A percentile compares a stretch with the other conserved stretches of the same genome.
phyloP scores from a whole-genome alignment of 768 basidiomycete species.

The Chlorophyllum brunneum region DNA sequence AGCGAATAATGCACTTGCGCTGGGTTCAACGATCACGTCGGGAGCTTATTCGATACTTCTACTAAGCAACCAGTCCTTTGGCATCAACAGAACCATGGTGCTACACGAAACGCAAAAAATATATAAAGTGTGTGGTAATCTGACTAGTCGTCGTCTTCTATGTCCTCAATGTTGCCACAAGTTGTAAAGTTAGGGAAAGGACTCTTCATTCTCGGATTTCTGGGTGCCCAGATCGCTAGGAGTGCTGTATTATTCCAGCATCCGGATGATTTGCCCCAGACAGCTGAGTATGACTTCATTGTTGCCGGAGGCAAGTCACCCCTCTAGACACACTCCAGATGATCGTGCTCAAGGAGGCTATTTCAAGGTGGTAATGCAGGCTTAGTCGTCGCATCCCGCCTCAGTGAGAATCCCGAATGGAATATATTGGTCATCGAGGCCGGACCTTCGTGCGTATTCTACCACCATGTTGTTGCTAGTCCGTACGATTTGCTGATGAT shows the following conservation, averaged over 20 bases:
- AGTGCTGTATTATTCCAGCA: background rate
- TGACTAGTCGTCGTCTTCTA: too few relatives aligned
- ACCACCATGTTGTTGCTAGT: background rate
- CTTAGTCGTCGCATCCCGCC: constrained; percentile 4
- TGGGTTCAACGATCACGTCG: too few relatives aligned
- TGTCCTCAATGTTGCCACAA: too few relatives aligned
- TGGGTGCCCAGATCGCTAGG: background rate
- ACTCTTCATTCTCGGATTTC: background rate
- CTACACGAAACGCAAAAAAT: too few relatives aligned
- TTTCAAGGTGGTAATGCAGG: constrained; percentile 14
- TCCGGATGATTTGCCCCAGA: background rate
- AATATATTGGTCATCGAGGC: constrained; percentile 14
- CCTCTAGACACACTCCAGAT: background rate
- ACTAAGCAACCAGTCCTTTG: too few relatives aligned
- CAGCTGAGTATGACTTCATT: constrained; percentile 9
- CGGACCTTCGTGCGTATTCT: constrained; percentile 7
- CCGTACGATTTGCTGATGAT: background rate
- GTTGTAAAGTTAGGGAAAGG: too few relatives aligned
- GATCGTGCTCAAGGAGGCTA: background rate
- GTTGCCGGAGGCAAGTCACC: constrained; percentile 8
- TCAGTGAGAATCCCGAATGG: constrained; percentile 10
- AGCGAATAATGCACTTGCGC: too few relatives aligned
- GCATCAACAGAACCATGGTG: too few relatives aligned
- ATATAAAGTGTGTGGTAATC: too few relatives aligned
- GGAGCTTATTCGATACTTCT: too few relatives aligned